Conservation (phyloP, 768 basidiomycete genomes). For the Mrakia hoshinonis region DNA sequence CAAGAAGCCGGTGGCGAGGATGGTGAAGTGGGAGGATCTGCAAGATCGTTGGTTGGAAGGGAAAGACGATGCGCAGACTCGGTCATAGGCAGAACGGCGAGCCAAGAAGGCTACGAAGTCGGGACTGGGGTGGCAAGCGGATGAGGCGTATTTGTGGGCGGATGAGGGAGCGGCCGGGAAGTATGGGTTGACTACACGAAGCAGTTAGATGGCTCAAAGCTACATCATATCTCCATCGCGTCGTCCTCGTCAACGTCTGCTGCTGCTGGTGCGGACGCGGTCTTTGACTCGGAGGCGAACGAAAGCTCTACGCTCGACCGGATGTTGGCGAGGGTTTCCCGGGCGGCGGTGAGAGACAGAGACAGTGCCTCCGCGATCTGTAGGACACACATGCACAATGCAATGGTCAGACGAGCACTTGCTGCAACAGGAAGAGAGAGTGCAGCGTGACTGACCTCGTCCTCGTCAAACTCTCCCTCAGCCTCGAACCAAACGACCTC, state of each 20-base stretch:
- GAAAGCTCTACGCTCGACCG: constrained; percentile 11
- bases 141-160: too few species aligned
- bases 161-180: too few species aligned
- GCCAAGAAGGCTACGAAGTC: too few species aligned
- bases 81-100: too few species aligned
- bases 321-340: constrained; percentile 1
- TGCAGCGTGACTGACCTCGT: constrained; percentile 21
- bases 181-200: neutral
- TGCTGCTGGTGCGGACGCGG: neutral
- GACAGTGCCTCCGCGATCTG: constrained; percentile 18
- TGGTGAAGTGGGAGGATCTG: neutral
- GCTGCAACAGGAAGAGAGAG: neutral
- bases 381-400: neutral
- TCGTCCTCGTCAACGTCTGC: neutral
- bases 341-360: constrained; percentile 8
- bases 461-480: constrained; percentile 16
- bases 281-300: neutral
- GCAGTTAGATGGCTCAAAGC: neutral
- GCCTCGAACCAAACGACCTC: constrained; percentile 28
- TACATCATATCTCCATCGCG: constrained; percentile 21
- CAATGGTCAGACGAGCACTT: neutral
- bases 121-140: too few species aligned
- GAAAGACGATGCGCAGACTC: neutral
- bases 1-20: neutral
- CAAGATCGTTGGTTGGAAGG: neutral